A percentile compares a stretch with the other conserved stretches of the same genome.
Conservation (phyloP, 2,329 filamentous ascomycete species). For the Xylariaceae sp. region DNA sequence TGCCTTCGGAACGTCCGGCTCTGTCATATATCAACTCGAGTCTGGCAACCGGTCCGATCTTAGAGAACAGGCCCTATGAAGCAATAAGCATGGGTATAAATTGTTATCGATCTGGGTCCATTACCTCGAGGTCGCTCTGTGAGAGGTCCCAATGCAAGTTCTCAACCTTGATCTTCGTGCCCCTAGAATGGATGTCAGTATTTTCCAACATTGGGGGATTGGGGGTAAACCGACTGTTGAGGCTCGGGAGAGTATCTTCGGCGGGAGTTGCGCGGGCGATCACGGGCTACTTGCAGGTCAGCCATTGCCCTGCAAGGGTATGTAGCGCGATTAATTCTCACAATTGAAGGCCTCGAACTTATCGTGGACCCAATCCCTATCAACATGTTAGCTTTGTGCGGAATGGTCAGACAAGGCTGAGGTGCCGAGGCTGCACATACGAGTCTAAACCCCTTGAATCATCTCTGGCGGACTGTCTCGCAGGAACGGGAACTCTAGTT, state of each 20-base stretch:
- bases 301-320: conserved; percentile 3
- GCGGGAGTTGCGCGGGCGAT: conserved; percentile 21
- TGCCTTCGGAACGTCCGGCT: conserved; percentile 80
- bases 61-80: conserved; percentile 69
- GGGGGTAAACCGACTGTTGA: conserved; percentile 14
- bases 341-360: conserved; percentile 71
- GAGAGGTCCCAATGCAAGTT: conserved; percentile 92
- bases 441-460: conserved; percentile 64
- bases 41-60: conserved; percentile 68
- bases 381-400: conserved; percentile 24
- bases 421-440: conserved; percentile 42
- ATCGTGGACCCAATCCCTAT: conserved; percentile 91
- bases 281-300: conserved; percentile 19
- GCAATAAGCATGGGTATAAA: conserved; percentile 23
- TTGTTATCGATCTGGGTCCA: conserved; percentile 11
- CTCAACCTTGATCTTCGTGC: conserved; percentile 75
- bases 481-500: conserved; percentile 48
- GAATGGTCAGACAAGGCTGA: not conserved
- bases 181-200: conserved; percentile 36
- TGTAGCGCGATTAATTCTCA: conserved; percentile 28
- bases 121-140: conserved; percentile 75
- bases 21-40: conserved; percentile 79
- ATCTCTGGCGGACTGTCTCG: conserved; percentile 51
- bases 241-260: conserved; percentile 40
- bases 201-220: conserved; percentile 6